Evolutionary conservation across 495 filamentous ascomycete species (phyloP).

Genomic region (Sporormia fimetaria): DNA sequence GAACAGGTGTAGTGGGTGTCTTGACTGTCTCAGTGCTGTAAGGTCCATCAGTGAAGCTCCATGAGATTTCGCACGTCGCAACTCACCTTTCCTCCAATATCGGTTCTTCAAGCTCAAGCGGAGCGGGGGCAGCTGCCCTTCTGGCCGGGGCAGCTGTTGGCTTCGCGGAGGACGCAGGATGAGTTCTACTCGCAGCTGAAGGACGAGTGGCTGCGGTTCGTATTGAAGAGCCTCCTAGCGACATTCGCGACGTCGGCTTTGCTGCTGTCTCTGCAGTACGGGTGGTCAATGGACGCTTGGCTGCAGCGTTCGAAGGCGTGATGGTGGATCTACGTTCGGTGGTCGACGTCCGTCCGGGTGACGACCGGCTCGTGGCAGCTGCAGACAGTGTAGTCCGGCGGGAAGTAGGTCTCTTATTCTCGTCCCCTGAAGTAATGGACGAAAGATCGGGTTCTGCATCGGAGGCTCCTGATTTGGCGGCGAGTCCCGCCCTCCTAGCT

Average conservation of each 20-base stretch:
- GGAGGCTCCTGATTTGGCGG: constrained; percentile 11
- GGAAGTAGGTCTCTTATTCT: constrained; percentile 22
- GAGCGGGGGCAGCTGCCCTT: background rate
- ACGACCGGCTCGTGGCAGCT: constrained; percentile 10
- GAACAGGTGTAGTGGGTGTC: constrained; percentile 2
- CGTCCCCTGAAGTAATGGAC: constrained; percentile 22
- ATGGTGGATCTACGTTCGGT: constrained; percentile 19
- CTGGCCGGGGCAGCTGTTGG: background rate
- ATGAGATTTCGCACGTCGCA: background rate
- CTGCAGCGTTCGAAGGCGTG: constrained; percentile 7
- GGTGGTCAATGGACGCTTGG: constrained; percentile 15
- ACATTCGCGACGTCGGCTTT: constrained; percentile 9
- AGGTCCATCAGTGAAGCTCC: constrained; percentile 1
- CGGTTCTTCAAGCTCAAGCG: background rate
- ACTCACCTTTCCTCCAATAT: constrained; percentile 20
- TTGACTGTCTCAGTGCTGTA: constrained; percentile 7
- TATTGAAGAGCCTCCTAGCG: constrained; percentile 12
- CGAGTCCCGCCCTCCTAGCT: constrained; percentile 10
- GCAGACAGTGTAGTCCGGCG: constrained; percentile 21
- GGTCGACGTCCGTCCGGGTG: constrained; percentile 15
- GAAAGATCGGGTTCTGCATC: constrained; percentile 19
- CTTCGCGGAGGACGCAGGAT: background rate
- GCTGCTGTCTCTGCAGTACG: constrained; percentile 8
- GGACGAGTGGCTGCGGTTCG: background rate
- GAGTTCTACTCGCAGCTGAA: background rate